Evolutionary conservation across 805 yeast genomes (phyloP).

Genomic region (Yarrowia keelungensis): DNA sequence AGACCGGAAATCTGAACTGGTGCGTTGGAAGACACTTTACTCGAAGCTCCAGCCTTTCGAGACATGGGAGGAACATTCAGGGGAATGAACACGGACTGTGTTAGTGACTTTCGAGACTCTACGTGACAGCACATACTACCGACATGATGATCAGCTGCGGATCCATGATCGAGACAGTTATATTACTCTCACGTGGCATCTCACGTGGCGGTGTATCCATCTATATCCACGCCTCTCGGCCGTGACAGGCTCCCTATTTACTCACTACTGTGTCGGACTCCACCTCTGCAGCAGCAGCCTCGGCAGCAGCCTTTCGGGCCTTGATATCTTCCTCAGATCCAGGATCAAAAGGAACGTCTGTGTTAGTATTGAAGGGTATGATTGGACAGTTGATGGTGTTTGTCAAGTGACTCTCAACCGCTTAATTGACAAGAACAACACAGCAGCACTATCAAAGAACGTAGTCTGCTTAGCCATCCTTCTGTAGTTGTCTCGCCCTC

Average conservation of each 20-base stretch:
- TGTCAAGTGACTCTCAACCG: too few relatives aligned
- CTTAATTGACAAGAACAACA: too few relatives aligned
- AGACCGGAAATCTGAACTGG: conserved; percentile 64
- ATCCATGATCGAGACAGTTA: conserved; percentile 9
- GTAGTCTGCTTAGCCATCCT: too few relatives aligned
- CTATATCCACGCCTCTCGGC: not conserved
- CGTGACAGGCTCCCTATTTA: conserved; percentile 21
- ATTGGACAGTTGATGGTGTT: too few relatives aligned
- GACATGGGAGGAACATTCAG: conserved; percentile 53
- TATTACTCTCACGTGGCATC: conserved; percentile 15
- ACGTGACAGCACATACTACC: conserved; percentile 22
- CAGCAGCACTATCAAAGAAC: too few relatives aligned
- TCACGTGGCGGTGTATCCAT: conserved; percentile 12
- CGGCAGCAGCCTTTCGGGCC: conserved; percentile 42
- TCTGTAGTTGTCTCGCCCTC: too few relatives aligned
- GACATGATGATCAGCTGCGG: not conserved
- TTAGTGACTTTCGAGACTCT: not conserved
- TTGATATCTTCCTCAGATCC: conserved; percentile 85
- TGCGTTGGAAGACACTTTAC: conserved; percentile 51
- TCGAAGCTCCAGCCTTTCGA: conserved; percentile 17
- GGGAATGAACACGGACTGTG: conserved; percentile 58
- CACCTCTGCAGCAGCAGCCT: conserved; percentile 31
- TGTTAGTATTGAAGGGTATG: not conserved
- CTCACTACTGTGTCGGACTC: conserved; percentile 40
- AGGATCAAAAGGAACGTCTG: conserved; percentile 70